phyloP scores from a whole-genome alignment of 2,329 filamentous ascomycete genomes.

The Diaporthe vaccinii region DNA sequence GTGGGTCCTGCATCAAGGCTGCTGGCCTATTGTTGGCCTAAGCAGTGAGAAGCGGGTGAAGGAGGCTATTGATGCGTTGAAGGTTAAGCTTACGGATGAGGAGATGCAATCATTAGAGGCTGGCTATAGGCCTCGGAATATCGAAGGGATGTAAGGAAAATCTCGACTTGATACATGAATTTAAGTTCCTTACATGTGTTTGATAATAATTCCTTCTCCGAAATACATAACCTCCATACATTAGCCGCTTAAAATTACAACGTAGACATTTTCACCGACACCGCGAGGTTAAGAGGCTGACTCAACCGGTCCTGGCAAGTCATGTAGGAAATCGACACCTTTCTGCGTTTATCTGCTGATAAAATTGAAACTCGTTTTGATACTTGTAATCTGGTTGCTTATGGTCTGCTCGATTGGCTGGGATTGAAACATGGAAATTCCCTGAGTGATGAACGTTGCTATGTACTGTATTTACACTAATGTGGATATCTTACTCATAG shows the following conservation, averaged over 20 bases:
- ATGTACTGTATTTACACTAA: neutral
- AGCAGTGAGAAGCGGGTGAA: slow-evolving; percentile 49
- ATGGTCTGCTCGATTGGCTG: neutral
- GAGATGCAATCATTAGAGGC: neutral
- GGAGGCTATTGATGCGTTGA: slow-evolving; percentile 2
- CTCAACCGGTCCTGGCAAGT: neutral
- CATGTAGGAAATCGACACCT: neutral
- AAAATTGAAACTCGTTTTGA: neutral
- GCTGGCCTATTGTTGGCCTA: slow-evolving; percentile 68
- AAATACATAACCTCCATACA: neutral
- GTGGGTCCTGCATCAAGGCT: slow-evolving; percentile 64
- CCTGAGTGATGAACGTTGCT: neutral
- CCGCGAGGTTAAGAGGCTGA: neutral
- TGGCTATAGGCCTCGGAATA: slow-evolving; percentile 2
- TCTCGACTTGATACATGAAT: neutral
- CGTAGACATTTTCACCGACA: neutral
- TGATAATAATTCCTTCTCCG: neutral
- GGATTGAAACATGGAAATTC: neutral
- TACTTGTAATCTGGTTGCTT: rapidly evolving
- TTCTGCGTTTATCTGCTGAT: neutral
- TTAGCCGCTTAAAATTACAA: neutral
- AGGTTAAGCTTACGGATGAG: slow-evolving; percentile 15
- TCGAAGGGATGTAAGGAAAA: neutral
- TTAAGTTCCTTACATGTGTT: neutral
- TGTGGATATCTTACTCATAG: neutral